Evolutionary conservation across 805 yeast species (phyloP), one percentile per base, ranked within the genome.

Genomic region (Clavispora asparagi): DNA sequence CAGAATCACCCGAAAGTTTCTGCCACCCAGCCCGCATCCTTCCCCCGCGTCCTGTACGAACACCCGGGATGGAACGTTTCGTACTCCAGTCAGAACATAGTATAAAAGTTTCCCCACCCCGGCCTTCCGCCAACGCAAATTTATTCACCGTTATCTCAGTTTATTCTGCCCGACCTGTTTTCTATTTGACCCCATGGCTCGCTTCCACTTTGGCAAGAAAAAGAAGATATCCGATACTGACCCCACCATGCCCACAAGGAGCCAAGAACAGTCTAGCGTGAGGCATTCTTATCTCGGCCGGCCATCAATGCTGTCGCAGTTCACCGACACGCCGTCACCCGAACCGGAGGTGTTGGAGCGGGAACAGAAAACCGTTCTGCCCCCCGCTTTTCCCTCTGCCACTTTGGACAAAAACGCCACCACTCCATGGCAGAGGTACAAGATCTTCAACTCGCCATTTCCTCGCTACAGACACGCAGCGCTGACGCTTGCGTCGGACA

Each of bases 401-500:
- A 16, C 23, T 25, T 31, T 13, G 2, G 39, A 26, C 33, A 40
- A 7, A 13, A 33, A 35, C 29, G 31, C 43, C n/a, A 12, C 37
- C 25, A 70, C 82, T 0, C 90, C 91, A 1, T 87, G 94, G 95
- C 72, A 70, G 43, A 71, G 84, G 52, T 76, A 78, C 51, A 82
- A 81, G 57, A 66, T 87, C 13, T 70, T 70, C 47, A 77, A 81
- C 53, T 86, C 94, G 2, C 99, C 98, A 1, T 90, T 92, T 60
- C 98, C 99, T 3, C 79, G 99, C 39, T 90, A 89, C 62, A 84
- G 97, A 56, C 98, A 92, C 65, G 88, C 95, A 1, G 87, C 95
- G 2, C 70, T 85, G 23, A 39, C 55, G 10, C 69, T 81, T 23
- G 77, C 89, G 6, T 82, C 94, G 12, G 90, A 88, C 28, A 83